These are phyloP conservation scores for Psilocybe cubensis DNA, from an alignment of 768 basidiomycete genomes.

Conservation along the genomic window DNA sequence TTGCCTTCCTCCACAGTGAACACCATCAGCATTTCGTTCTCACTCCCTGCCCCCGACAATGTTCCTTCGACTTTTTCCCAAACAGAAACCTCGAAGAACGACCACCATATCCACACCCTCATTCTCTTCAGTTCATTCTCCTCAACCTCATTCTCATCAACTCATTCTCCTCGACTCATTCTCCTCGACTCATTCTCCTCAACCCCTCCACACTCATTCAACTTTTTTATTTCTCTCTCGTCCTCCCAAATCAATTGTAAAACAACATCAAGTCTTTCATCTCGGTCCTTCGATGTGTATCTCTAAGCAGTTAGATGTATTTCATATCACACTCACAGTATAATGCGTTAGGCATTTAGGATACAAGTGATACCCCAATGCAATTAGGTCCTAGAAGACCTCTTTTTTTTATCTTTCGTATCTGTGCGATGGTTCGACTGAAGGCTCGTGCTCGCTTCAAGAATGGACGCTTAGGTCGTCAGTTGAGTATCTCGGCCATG, in stretches of 20 bases:
- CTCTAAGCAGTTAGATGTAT: constrained; percentile 4
- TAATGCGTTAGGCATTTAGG: neutral
- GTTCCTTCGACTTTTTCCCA: neutral
- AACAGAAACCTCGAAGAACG: neutral
- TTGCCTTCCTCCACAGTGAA: neutral
- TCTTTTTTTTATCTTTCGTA: neutral
- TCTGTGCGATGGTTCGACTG: no score
- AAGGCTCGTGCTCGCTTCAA: no score
- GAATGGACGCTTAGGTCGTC: no score
- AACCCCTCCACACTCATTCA: neutral
- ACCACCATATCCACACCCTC: neutral
- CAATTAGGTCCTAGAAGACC: neutral
- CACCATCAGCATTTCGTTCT: neutral
- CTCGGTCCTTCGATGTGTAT: neutral
- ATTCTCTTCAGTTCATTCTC: neutral
- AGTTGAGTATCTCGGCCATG: no score
- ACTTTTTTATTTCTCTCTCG: neutral
- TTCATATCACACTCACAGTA: neutral
- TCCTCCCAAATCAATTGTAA: neutral
- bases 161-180: no score
- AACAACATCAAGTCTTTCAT: neutral
- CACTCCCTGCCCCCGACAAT: neutral
- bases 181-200: neutral
- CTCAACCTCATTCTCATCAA: no score
- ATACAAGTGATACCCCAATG: neutral